Conservation (phyloP, 352 stramenopile species). For the Proteromonas lacertae region DNA sequence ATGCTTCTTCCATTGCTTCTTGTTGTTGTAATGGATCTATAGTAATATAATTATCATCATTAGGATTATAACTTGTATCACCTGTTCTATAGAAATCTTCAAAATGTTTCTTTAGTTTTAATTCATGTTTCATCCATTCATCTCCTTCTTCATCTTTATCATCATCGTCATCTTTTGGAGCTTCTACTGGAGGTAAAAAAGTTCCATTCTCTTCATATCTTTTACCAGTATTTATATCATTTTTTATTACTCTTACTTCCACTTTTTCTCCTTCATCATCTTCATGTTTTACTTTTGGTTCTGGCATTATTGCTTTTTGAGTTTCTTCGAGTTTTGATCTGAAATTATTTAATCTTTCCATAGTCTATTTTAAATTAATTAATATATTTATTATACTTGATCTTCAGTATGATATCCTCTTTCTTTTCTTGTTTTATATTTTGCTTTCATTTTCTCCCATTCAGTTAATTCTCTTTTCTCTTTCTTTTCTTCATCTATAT, state of each 20-base stretch:
- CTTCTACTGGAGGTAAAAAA: no score
- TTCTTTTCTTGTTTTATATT: neutral
- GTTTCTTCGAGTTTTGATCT: neutral
- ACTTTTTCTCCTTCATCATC: neutral
- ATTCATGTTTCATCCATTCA: conserved; percentile 38
- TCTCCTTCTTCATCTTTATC: conserved; percentile 12
- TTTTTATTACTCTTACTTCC: neutral
- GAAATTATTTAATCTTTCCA: neutral
- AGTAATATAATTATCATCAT: no score
- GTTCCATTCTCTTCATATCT: no score
- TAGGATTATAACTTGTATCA: no score
- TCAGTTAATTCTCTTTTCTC: neutral
- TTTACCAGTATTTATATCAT: neutral
- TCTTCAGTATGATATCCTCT: neutral
- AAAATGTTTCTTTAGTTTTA: conserved; percentile 48
- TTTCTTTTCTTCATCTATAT: neutral
- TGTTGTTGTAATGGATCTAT: no score
- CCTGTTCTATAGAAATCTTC: conserved; percentile 17
- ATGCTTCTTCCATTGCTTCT: no score
- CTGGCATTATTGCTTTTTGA: neutral
- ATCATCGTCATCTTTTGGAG: conserved; percentile 14
- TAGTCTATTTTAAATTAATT: neutral
- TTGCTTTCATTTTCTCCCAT: neutral
- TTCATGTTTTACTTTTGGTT: neutral
- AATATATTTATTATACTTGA: neutral